phyloP scores from a whole-genome alignment of 2,329 filamentous ascomycete species.

The Xylaria sp. region DNA sequence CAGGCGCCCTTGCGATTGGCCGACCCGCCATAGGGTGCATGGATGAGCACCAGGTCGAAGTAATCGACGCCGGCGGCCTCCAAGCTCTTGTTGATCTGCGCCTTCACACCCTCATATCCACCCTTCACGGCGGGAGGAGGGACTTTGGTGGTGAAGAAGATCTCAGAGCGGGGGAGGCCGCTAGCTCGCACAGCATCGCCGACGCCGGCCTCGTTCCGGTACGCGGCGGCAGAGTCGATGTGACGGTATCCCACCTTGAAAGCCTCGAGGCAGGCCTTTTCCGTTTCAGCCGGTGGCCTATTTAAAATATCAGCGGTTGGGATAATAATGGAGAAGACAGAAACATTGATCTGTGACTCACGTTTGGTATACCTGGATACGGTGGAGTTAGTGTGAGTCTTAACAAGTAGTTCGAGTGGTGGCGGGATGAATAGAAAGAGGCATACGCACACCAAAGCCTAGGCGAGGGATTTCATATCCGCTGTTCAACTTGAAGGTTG shows the following conservation, averaged over 20 bases:
- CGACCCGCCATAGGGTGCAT: slow-evolving; percentile 69
- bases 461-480: slow-evolving; percentile 64
- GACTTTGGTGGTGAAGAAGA: slow-evolving; percentile 69
- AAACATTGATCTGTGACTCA: slow-evolving; percentile 47
- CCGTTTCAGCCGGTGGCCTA: slow-evolving; percentile 53
- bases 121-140: slow-evolving; percentile 52
- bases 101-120: slow-evolving; percentile 72
- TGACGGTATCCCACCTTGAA: slow-evolving; percentile 65
- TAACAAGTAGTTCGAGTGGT: neutral
- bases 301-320: slow-evolving; percentile 32
- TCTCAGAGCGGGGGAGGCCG: slow-evolving; percentile 57
- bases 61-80: slow-evolving; percentile 71
- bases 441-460: slow-evolving; percentile 63
- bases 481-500: slow-evolving; percentile 64
- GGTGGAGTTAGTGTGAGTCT: slow-evolving; percentile 10
- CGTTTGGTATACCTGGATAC: slow-evolving; percentile 64
- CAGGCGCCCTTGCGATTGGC: slow-evolving; percentile 68
- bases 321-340: neutral
- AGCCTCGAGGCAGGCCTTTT: slow-evolving; percentile 57
- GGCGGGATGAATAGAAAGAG: neutral
- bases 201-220: slow-evolving; percentile 62
- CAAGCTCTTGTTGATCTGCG: slow-evolving; percentile 72
- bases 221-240: slow-evolving; percentile 65
- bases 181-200: slow-evolving; percentile 58
- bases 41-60: slow-evolving; percentile 73